Evolutionary conservation across 495 filamentous ascomycete genomes (phyloP), one percentile per base, ranked within the genome.

Genomic region (Penicillium samsonianum): DNA sequence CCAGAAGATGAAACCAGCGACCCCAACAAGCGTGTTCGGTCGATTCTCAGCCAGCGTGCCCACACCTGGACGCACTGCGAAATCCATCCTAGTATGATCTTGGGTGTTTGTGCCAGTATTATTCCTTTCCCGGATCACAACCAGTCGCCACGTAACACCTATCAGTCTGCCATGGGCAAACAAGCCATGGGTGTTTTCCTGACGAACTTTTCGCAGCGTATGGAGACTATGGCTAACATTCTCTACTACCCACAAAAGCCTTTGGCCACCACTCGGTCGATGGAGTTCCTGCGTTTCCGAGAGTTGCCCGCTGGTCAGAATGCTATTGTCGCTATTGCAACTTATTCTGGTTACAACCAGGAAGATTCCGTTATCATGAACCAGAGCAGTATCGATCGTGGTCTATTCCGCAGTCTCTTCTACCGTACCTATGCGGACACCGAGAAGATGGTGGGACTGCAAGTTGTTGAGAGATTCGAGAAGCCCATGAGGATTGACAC

Each of bases 281-380:
- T 99, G 95, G 94, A 99, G 72, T 98, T 91, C 73, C 79, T 99
- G 61, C 96, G 95, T 58, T 99, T 98, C 84, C 84, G 94, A 65
- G 95, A 99, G 73, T 77, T 99, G 51, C 94, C 94, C 3, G 94
- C 94, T 25, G 94, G 94, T 7, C 94, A 99, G 74, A 99, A 99
- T 64, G 94, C 94, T 20, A 98, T 99, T 64, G 94, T 99, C 12
- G 94, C 95, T 35, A 98, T 99, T 78, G 83, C 90, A 44, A 92
- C 88, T 71, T 99, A 98, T 75, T 96, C 91, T 16, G 94, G 94
- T n/a, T 99, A 98, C 81, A 98, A 99, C 71, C 95, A 98, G 72
- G 94, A 99, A 90, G 94, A 99, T 84, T 98, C 94, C 22, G 94
- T 99, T 50, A 95, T 99, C 63, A 97, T 99, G 95, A 99, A 97